Evolutionary conservation across 495 filamentous ascomycete genomes (phyloP), one percentile per base, ranked within the genome.

Genomic region (Neurospora sublineolata): DNA sequence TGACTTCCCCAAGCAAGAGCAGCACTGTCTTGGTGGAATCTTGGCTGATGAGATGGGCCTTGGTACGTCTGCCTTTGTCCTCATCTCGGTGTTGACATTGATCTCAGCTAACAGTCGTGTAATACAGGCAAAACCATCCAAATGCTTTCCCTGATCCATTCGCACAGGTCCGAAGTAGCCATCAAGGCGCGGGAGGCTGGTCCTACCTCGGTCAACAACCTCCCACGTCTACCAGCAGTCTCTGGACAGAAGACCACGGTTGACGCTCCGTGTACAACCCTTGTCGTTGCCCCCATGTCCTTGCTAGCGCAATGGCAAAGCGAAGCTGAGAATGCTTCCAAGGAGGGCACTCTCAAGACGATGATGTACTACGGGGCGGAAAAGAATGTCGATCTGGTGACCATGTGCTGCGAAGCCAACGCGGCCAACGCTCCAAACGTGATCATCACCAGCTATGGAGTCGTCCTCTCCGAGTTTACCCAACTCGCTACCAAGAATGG

Each of bases 201-300:
- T 70, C 38, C 37, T 8, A 64, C 85, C 30, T 81, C 89, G n/a
- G 74, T 80, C 71, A 76, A 77, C 30, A 41, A 46, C 14, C 85
- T 91, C 30, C 84, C 87, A 27, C 86, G 89, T 64, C 80, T 92
- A 14, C 86, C 88, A n/a, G 82, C 81, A 44, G 82, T 79, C 37
- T 86, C 84, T 23, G 70, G 69, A 27, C 68, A 68, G 64, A 73
- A 80, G 27, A 80, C 83, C 14, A 81, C 93, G 1, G 83, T 90
- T 46, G 75, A 84, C 67, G 94, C 94, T 6, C 94, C 93, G 0
- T 93, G 91, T 75, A 98, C 96, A 1, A 98, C 95, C 6, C 85
- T 99, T 4, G 96, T 99, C 5, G 89, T 99, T 39, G 95, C 95
- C 1, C 95, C 95, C 3, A 98, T 97, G 86, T 97, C 94, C 7